These are phyloP conservation scores for Rhodotorula sp. DNA, from an alignment of 1,284 basidiomycete species.

Conservation along the genomic window DNA sequence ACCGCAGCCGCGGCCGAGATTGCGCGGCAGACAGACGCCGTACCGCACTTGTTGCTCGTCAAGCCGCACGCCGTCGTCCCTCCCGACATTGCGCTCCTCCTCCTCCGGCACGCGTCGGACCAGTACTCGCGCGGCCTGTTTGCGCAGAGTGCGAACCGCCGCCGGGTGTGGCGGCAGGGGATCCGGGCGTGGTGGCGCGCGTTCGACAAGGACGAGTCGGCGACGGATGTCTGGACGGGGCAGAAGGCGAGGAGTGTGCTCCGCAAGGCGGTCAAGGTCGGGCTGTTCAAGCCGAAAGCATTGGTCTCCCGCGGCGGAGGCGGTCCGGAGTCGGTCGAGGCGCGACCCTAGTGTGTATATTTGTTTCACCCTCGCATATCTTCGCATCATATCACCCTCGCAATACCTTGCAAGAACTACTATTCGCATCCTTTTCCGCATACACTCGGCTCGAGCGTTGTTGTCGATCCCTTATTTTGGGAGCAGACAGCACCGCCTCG, in stretches of 20 bases:
- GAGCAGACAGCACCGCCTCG: no score
- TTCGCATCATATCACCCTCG: neutral
- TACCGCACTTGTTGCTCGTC: neutral
- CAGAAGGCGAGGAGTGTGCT: neutral
- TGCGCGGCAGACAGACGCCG: neutral
- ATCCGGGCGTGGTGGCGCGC: conserved; percentile 12
- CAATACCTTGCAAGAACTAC: no score
- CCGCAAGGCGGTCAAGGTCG: conserved; percentile 1
- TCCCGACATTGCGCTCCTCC: conserved; percentile 12
- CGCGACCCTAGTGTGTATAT: neutral
- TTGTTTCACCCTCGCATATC: neutral
- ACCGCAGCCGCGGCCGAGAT: neutral
- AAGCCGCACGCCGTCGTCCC: conserved; percentile 6
- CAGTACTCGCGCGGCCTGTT: neutral
- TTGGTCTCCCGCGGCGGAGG: neutral
- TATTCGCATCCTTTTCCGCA: no score
- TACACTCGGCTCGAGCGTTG: neutral
- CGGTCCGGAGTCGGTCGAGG: neutral
- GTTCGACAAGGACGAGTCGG: neutral
- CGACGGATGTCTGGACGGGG: conserved; percentile 1
- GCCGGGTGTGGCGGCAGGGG: neutral
- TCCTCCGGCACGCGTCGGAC: conserved; percentile 13
- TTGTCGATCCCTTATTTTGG: neutral
- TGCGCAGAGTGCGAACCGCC: neutral
- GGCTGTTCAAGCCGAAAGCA: conserved; percentile 4